A percentile compares a stretch with the other conserved stretches of the same genome.
phyloP scores from a whole-genome alignment of 2,329 filamentous ascomycete genomes.

The Scortechinia acanthostroma region DNA sequence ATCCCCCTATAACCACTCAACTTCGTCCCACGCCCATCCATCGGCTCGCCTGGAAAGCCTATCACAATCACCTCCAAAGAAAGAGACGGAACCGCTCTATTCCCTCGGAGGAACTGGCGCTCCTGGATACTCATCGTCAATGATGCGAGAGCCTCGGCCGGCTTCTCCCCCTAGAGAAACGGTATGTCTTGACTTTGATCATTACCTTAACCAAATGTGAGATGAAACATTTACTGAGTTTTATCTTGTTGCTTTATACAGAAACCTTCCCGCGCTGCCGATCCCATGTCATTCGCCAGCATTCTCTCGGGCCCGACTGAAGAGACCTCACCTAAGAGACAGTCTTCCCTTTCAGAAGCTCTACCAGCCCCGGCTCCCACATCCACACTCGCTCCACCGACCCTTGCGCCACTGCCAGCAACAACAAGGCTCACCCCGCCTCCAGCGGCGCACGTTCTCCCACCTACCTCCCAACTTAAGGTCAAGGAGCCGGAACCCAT shows the following conservation, averaged over 20 bases:
- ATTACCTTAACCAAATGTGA: not conserved
- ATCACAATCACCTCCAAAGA: not conserved
- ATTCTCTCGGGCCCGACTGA: not conserved
- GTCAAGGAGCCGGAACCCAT: not conserved
- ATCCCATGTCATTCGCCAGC: constrained; percentile 2
- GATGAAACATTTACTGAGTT: not conserved
- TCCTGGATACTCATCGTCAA: not conserved
- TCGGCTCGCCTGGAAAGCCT: not conserved
- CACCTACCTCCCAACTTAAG: not conserved
- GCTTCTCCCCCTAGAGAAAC: not conserved
- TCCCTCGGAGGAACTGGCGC: not conserved
- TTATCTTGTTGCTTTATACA: not conserved
- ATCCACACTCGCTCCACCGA: not conserved
- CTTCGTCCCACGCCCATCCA: not conserved
- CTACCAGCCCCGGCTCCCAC: not conserved
- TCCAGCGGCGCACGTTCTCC: not conserved
- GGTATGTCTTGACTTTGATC: constrained; percentile 1
- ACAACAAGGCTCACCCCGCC: too few relatives aligned
- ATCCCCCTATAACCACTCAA: not conserved
- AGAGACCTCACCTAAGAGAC: not conserved
- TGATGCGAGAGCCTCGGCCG: not conserved
- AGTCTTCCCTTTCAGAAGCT: too few relatives aligned
- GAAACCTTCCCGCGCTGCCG: not conserved
- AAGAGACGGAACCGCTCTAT: not conserved
- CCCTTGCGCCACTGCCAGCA: too few relatives aligned